Evolutionary conservation across 1,139 yeast genomes (phyloP).

Genomic region (Taiozyma sp.): DNA sequence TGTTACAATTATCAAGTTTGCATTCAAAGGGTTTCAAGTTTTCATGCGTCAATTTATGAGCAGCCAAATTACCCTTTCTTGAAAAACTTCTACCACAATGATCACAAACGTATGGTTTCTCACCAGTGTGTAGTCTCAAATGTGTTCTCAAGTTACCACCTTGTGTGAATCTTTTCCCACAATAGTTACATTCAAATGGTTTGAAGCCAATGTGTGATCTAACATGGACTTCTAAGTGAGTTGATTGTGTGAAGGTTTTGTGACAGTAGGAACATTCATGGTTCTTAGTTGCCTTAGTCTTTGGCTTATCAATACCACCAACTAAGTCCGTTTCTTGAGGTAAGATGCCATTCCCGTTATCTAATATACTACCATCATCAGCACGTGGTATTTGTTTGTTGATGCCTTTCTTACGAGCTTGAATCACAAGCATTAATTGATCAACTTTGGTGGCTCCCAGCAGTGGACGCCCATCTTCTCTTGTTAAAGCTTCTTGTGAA

Average conservation of each 20-base stretch:
- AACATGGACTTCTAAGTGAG: constrained; percentile 76
- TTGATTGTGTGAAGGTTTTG: constrained; percentile 67
- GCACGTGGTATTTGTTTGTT: constrained; percentile 57
- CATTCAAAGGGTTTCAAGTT: constrained; percentile 78
- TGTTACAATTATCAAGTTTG: constrained; percentile 75
- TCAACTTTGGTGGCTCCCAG: constrained; percentile 88
- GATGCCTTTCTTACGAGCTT: constrained; percentile 79
- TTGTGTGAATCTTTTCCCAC: constrained; percentile 82
- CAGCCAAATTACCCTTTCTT: constrained; percentile 85
- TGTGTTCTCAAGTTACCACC: constrained; percentile 92
- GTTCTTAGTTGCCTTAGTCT: constrained; percentile 45
- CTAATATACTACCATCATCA: constrained; percentile 48
- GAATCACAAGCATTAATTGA: constrained; percentile 84
- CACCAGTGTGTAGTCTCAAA: constrained; percentile 85
- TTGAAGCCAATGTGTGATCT: constrained; percentile 75
- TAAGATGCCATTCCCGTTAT: constrained; percentile 34
- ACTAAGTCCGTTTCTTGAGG: constrained; percentile 68
- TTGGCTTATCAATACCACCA: constrained; percentile 79
- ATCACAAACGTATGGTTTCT: constrained; percentile 78
- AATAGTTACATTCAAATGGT: constrained; percentile 75
- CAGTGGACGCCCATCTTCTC: constrained; percentile 61
- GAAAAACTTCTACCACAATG: constrained; percentile 73
- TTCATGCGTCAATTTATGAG: constrained; percentile 79
- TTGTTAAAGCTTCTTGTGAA: constrained; percentile 41
- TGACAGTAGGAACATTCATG: constrained; percentile 71